A percentile compares a stretch with the other conserved stretches of the same genome.
Evolutionary conservation across 208 protist species (phyloP).

Genomic region (Leishmania gerbilli): DNA sequence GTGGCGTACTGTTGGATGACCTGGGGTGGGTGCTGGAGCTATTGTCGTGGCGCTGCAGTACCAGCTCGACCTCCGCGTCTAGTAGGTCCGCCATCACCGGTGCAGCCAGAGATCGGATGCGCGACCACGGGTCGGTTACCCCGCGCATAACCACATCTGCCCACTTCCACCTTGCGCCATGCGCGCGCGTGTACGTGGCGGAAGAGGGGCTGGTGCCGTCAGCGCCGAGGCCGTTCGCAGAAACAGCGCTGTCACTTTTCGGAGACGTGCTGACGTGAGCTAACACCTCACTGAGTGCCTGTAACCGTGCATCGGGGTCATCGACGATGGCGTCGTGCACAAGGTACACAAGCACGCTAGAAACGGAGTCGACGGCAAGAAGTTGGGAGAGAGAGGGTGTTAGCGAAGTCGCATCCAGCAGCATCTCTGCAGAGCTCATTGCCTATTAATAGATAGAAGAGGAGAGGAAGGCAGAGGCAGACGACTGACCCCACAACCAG

Average conservation of each 20-base stretch:
- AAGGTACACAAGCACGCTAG: conserved; percentile 13
- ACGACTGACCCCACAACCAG: not conserved
- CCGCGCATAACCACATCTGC: conserved; percentile 60
- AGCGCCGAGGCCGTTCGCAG: not conserved
- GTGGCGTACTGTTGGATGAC: not conserved
- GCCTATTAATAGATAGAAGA: not conserved
- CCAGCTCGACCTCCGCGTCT: conserved; percentile 24
- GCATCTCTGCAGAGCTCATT: conserved; percentile 1
- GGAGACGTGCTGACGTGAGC: conserved; percentile 10
- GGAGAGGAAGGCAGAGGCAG: not conserved
- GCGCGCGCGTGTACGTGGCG: not conserved
- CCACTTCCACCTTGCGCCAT: conserved; percentile 26
- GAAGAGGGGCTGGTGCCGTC: not conserved
- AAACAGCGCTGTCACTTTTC: not conserved
- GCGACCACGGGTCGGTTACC: conserved; percentile 73
- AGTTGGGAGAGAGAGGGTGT: conserved; percentile 13
- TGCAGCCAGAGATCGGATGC: conserved; percentile 38
- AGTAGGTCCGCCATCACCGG: conserved; percentile 31
- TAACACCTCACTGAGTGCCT: conserved; percentile 14
- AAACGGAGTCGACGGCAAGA: conserved; percentile 19
- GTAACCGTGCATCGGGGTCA: conserved; percentile 28
- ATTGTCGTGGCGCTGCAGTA: conserved; percentile 1
- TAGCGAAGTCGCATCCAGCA: not conserved
- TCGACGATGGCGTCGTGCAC: conserved; percentile 13
- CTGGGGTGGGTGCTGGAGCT: not conserved